phyloP scores from a whole-genome alignment of 345 rosid species.

The Heritiera littoralis region DNA sequence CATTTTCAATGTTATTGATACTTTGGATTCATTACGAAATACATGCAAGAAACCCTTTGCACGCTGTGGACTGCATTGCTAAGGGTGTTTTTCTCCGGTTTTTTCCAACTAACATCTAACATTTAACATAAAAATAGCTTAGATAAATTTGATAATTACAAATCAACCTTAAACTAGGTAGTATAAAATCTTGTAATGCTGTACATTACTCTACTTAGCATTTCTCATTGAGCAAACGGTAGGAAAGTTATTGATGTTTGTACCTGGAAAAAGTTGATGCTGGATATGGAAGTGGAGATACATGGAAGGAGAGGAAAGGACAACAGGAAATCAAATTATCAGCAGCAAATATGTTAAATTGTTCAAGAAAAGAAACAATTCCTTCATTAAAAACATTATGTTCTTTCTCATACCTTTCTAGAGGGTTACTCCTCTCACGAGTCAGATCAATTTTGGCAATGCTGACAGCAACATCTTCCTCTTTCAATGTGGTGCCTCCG shows the following conservation, averaged over 20 bases:
- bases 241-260: background rate
- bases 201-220: background rate
- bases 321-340: conserved; percentile 9
- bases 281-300: conserved; percentile 22
- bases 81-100: background rate
- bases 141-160: background rate
- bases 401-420: conserved; percentile 37
- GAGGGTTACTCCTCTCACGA: conserved; percentile 47
- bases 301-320: conserved; percentile 32
- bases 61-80: background rate
- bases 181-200: background rate
- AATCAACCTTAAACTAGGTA: background rate
- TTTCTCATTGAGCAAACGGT: background rate
- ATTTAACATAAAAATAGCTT: background rate
- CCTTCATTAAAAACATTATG: background rate
- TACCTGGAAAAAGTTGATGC: conserved; percentile 52
- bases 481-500: conserved; percentile 32
- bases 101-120: background rate
- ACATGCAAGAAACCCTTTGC: background rate
- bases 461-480: conserved; percentile 53
- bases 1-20: background rate
- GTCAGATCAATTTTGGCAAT: conserved; percentile 51
- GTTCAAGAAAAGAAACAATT: background rate
- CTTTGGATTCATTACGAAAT: background rate
- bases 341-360: conserved; percentile 5